These are phyloP conservation scores for Botrytis fragariae DNA, from an alignment of 2,329 filamentous ascomycete species.

Conservation along the genomic window DNA sequence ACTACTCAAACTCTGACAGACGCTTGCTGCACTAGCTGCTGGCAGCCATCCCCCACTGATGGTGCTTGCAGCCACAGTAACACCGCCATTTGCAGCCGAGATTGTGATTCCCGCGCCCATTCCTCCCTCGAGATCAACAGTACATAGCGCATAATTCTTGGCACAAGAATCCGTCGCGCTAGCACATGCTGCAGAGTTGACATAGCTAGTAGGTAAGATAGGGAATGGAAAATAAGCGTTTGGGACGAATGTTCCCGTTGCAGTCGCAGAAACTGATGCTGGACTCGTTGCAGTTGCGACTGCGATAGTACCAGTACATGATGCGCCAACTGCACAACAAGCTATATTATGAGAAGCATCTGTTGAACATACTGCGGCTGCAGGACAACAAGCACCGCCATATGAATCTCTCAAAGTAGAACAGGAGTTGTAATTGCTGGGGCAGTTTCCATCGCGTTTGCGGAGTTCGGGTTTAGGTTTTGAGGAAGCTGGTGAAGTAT, in stretches of 20 bases:
- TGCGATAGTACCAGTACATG: conserved; percentile 37
- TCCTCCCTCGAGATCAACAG: conserved; percentile 46
- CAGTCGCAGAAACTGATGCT: conserved; percentile 25
- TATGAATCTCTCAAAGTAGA: conserved; percentile 32
- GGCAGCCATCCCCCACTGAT: conserved; percentile 43
- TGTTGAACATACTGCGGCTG: conserved; percentile 34
- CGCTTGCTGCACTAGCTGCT: conserved; percentile 48
- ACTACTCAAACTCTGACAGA: conserved; percentile 56
- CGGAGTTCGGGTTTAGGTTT: conserved; percentile 27
- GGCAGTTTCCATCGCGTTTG: conserved; percentile 37
- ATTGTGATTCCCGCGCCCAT: conserved; percentile 54
- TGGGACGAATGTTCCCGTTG: conserved; percentile 50
- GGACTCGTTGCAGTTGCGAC: conserved; percentile 20
- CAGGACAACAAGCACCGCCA: conserved; percentile 37
- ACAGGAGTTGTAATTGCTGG: conserved; percentile 37
- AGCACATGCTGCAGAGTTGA: conserved; percentile 51
- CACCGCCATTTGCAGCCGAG: conserved; percentile 52
- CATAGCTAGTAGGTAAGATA: conserved; percentile 52
- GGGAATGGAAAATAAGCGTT: conserved; percentile 62
- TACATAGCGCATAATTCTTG: conserved; percentile 53
- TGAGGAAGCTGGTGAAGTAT: conserved; percentile 17
- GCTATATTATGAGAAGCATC: conserved; percentile 36
- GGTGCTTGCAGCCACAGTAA: conserved; percentile 45
- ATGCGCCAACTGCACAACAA: conserved; percentile 38
- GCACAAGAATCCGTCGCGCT: conserved; percentile 52